Conservation (phyloP, 768 basidiomycete species). For the Lactarius hatsudake region DNA sequence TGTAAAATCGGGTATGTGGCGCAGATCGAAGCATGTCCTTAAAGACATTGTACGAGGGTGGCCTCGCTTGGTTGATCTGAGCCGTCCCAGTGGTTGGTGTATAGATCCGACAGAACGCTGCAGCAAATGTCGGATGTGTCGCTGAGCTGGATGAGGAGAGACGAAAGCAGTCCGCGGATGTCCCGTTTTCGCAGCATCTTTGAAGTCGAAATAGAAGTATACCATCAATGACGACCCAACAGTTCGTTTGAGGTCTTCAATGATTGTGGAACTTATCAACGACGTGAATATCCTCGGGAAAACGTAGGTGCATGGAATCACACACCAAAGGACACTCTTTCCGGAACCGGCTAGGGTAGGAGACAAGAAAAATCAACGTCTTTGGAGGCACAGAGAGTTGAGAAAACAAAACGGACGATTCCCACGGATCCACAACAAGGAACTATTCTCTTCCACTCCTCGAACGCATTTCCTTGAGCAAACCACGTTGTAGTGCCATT, state of each 20-base stretch:
- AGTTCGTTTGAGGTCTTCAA: background rate
- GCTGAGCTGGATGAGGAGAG: conserved; percentile 6
- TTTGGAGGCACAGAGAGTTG: background rate
- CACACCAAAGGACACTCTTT: conserved; percentile 10
- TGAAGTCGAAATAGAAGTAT: conserved; percentile 2
- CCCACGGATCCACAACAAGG: conserved; percentile 13
- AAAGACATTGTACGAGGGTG: background rate
- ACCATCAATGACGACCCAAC: background rate
- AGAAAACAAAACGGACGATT: background rate
- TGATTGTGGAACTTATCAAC: conserved; percentile 1
- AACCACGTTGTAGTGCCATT: conserved; percentile 9
- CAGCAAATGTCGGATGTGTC: background rate
- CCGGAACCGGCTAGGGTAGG: conserved; percentile 3
- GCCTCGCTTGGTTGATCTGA: background rate
- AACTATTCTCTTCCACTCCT: background rate
- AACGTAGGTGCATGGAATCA: background rate
- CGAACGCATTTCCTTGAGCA: background rate
- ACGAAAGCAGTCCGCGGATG: background rate
- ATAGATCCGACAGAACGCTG: background rate
- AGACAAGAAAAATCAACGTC: background rate
- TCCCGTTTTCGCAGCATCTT: background rate
- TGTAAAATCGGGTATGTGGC: background rate
- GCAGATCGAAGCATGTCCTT: background rate
- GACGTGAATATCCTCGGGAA: background rate
- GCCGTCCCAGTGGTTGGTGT: background rate